A percentile compares a stretch with the other conserved stretches of the same genome.
Conservation (phyloP, 768 basidiomycete genomes). For the Pleurotus platypus region DNA sequence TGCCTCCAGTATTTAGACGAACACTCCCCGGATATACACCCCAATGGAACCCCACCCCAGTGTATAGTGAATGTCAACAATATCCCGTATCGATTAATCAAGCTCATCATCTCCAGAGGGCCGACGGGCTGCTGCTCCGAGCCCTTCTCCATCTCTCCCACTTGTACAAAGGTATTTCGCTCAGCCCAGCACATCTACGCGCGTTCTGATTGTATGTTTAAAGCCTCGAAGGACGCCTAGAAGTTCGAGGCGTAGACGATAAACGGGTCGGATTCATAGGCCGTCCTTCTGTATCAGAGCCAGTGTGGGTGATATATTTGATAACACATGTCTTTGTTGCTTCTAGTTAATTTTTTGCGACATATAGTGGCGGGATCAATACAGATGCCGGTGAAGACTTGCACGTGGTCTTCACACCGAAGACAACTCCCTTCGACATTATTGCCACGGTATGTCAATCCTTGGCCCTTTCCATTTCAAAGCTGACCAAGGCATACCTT, state of each 20-base stretch:
- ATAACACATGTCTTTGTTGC: too few species aligned
- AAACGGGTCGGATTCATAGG: constrained; percentile 29
- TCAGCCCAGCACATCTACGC: background rate
- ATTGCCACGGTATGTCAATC: constrained; percentile 28
- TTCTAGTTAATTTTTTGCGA: too few species aligned
- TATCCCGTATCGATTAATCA: background rate
- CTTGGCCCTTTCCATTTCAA: background rate
- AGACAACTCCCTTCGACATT: constrained; percentile 27
- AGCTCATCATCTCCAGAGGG: background rate
- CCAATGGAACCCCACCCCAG: constrained; percentile 21
- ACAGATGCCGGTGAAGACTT: constrained; percentile 24
- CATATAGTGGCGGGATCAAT: constrained; percentile 31
- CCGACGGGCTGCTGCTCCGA: constrained; percentile 1
- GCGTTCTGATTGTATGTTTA: background rate
- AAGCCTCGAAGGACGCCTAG: constrained; percentile 26
- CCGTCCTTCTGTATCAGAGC: constrained; percentile 21
- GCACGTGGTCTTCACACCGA: constrained; percentile 26
- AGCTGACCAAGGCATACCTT: background rate
- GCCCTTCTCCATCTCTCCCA: constrained; percentile 20
- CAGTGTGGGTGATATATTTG: constrained; percentile 18
- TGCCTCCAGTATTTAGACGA: constrained; percentile 30
- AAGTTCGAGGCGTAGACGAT: constrained; percentile 29
- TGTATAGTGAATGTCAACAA: constrained; percentile 16
- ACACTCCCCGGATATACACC: constrained; percentile 21
- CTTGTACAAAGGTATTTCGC: constrained; percentile 19